Percentiles rank a stretch among this genome's conserved stretches.
Evolutionary conservation across 495 filamentous ascomycete genomes (phyloP).

Genomic region (Talaromyces thailandensis): DNA sequence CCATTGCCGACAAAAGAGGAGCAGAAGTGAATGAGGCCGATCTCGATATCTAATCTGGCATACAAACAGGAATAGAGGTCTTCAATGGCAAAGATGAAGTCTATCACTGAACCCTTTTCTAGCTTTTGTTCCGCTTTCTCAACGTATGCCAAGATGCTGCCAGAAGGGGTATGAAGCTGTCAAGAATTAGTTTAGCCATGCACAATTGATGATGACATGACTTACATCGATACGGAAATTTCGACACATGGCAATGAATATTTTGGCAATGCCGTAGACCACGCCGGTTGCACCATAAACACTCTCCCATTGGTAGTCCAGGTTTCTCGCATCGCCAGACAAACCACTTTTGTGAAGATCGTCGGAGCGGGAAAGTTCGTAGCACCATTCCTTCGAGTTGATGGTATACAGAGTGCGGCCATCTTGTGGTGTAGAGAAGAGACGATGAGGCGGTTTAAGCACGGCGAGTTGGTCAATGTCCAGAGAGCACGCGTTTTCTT

Average conservation of each 20-base stretch:
- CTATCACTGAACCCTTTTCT: constrained; percentile 13
- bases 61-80: constrained; percentile 30
- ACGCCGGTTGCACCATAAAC: constrained; percentile 3
- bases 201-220: background rate
- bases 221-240: constrained; percentile 27
- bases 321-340: background rate
- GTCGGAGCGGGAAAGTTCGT: background rate
- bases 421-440: background rate
- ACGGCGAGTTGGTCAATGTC: background rate
- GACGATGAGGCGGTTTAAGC: background rate
- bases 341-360: background rate
- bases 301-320: background rate
- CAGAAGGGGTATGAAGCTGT: constrained; percentile 20
- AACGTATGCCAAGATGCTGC: constrained; percentile 22
- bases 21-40: constrained; percentile 29
- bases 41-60: constrained; percentile 26
- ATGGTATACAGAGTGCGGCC: constrained; percentile 21
- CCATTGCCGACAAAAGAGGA: constrained; percentile 15
- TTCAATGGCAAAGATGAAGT: constrained; percentile 23
- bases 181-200: background rate
- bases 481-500: background rate
- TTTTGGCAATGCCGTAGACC: constrained; percentile 29
- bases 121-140: constrained; percentile 18
- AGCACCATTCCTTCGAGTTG: constrained; percentile 25
- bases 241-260: constrained; percentile 22